Evolutionary conservation across 2,329 filamentous ascomycete genomes (phyloP).

Genomic region (Alternaria infectoria): DNA sequence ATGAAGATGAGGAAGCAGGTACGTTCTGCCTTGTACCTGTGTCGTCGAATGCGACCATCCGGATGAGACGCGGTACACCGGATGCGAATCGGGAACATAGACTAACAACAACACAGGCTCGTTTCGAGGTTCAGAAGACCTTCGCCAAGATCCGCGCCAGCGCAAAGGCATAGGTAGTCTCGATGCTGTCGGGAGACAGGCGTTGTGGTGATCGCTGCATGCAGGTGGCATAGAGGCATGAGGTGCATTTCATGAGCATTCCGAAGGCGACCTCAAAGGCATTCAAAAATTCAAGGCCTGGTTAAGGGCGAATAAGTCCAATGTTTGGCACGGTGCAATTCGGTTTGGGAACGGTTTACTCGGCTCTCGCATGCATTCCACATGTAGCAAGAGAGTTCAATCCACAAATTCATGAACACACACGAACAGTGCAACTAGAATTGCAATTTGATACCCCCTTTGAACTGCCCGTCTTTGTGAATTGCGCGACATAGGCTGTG

Average conservation of each 20-base stretch:
- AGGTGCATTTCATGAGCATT: constrained; percentile 49
- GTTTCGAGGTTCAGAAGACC: constrained; percentile 97
- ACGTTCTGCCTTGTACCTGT: constrained; percentile 43
- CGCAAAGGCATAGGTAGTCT: constrained; percentile 47
- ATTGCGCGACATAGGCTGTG: not conserved
- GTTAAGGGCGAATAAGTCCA: constrained; percentile 45
- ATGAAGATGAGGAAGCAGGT: constrained; percentile 99
- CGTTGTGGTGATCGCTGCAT: constrained; percentile 39
- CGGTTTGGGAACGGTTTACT: constrained; percentile 48
- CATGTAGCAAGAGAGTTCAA: constrained; percentile 49
- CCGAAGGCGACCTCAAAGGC: constrained; percentile 44
- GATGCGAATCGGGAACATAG: constrained; percentile 3
- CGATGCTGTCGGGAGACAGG: constrained; percentile 38
- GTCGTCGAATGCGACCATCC: not conserved
- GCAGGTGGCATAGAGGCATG: constrained; percentile 43
- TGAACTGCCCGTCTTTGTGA: constrained; percentile 14
- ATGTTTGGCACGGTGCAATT: constrained; percentile 50
- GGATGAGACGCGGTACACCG: not conserved
- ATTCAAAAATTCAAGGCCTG: constrained; percentile 50
- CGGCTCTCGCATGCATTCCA: constrained; percentile 47
- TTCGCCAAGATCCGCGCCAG: constrained; percentile 76
- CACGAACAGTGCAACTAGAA: constrained; percentile 39
- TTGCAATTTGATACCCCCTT: constrained; percentile 44
- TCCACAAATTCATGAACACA: constrained; percentile 49
- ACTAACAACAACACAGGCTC: constrained; percentile 59